Percentiles rank a stretch among this genome's conserved stretches.
phyloP scores from a whole-genome alignment of 805 yeast genomes.

The Candida ulmi region DNA sequence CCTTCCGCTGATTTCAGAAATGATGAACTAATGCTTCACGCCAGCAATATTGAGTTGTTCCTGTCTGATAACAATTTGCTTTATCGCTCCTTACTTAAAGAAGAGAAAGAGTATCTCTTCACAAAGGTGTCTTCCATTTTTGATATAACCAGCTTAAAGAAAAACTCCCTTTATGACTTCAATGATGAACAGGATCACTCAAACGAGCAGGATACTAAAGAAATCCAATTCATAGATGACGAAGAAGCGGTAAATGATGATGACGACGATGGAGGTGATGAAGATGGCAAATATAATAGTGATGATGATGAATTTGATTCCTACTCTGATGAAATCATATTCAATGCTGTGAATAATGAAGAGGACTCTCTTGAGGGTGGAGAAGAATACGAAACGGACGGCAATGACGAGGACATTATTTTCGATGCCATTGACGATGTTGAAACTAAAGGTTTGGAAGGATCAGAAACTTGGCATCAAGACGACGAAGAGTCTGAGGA shows the following conservation, averaged over 20 bases:
- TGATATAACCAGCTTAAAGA: slow-evolving; percentile 2
- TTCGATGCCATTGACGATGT: background rate
- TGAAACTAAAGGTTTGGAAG: background rate
- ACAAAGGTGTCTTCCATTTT: slow-evolving; percentile 8
- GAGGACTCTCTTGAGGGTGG: background rate
- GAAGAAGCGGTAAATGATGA: too few species aligned
- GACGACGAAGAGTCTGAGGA: too few species aligned
- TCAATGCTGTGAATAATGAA: too few species aligned
- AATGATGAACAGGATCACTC: too few species aligned
- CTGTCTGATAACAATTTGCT: slow-evolving; percentile 11
- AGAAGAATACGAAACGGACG: slow-evolving; percentile 1
- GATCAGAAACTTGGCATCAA: too few species aligned
- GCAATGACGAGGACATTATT: background rate
- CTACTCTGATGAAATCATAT: too few species aligned
- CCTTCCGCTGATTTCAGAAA: background rate
- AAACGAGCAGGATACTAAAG: too few species aligned
- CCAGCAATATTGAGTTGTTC: slow-evolving; percentile 10
- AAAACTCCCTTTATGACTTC: too few species aligned
- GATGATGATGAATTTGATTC: too few species aligned
- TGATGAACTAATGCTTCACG: background rate
- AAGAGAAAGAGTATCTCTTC: slow-evolving; percentile 13
- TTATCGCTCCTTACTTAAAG: slow-evolving; percentile 15
- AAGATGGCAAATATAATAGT: too few species aligned
- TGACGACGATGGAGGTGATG: too few species aligned
- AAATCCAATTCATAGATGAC: too few species aligned